Conservation (phyloP, 768 basidiomycete species). For the Mycena maculata region DNA sequence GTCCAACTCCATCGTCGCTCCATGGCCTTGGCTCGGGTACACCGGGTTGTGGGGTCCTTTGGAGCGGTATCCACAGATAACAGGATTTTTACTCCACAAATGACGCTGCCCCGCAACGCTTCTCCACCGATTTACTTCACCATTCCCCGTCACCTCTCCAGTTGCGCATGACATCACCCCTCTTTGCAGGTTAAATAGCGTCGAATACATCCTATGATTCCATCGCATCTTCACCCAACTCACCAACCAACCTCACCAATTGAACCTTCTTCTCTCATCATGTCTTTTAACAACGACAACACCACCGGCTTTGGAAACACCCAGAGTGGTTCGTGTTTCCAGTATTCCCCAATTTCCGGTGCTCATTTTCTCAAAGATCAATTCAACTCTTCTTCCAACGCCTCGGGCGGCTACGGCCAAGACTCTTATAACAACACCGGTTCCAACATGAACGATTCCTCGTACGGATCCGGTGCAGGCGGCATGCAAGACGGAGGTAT, state of each 20-base stretch:
- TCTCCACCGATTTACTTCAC: neutral
- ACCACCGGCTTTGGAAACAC: neutral
- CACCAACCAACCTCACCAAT: neutral
- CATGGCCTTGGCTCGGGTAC: neutral
- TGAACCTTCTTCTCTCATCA: neutral
- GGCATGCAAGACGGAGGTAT: neutral
- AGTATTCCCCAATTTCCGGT: neutral
- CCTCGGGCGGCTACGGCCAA: neutral
- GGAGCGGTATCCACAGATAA: neutral
- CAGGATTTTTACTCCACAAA: neutral
- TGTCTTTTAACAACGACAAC: conserved; percentile 2
- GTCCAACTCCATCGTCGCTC: neutral
- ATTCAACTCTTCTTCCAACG: neutral
- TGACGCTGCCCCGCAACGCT: neutral
- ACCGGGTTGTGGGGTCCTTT: neutral
- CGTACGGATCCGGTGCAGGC: neutral
- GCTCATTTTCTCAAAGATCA: neutral
- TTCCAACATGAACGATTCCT: neutral
- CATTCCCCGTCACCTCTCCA: neutral
- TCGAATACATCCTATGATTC: neutral
- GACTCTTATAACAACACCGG: neutral
- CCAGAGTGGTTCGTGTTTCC: neutral
- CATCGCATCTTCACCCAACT: neutral
- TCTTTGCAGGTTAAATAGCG: neutral
- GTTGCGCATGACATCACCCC: neutral